Evolutionary conservation across 129 eudicot species (phyloP).

Genomic region (Saussurea involucrata): DNA sequence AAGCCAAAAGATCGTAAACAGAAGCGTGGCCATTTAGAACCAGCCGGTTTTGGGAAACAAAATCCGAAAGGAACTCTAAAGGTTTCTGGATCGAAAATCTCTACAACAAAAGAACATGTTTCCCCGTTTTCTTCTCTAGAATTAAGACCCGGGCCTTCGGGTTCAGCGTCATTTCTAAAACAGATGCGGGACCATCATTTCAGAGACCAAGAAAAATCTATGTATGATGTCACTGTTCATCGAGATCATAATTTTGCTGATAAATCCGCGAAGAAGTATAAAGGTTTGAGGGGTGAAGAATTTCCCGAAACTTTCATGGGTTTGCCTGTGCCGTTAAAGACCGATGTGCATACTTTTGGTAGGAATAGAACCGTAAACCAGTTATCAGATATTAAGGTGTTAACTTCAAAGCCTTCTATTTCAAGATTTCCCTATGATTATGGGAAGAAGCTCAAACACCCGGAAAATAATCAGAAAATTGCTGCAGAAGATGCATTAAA

Average conservation of each 20-base stretch:
- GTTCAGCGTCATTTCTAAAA: constrained; percentile 28
- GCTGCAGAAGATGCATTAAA: constrained; percentile 44
- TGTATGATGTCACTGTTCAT: constrained; percentile 64
- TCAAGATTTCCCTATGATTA: constrained; percentile 42
- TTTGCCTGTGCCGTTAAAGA: constrained; percentile 33
- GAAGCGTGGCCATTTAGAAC: constrained; percentile 44
- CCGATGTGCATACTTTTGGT: constrained; percentile 43
- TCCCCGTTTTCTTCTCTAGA: constrained; percentile 37
- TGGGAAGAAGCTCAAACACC: constrained; percentile 48
- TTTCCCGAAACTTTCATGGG: constrained; percentile 41
- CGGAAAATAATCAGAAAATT: constrained; percentile 40
- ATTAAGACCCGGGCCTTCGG: constrained; percentile 38
- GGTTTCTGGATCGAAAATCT: constrained; percentile 42
- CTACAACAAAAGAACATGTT: constrained; percentile 33
- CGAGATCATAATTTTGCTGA: constrained; percentile 39
- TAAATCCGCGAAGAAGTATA: constrained; percentile 46
- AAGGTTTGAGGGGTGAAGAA: constrained; percentile 41
- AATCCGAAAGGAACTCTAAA: constrained; percentile 61
- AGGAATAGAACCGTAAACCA: constrained; percentile 61
- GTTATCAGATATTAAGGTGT: constrained; percentile 74
- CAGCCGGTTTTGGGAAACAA: constrained; percentile 42
- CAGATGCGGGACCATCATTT: constrained; percentile 36
- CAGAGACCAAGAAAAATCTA: constrained; percentile 40
- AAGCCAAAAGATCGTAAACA: constrained; percentile 54
- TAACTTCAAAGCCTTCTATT: constrained; percentile 77